Evolutionary conservation across 1,139 yeast species (phyloP), one percentile per base, ranked within the genome.

Genomic region (Taphrina communis): DNA sequence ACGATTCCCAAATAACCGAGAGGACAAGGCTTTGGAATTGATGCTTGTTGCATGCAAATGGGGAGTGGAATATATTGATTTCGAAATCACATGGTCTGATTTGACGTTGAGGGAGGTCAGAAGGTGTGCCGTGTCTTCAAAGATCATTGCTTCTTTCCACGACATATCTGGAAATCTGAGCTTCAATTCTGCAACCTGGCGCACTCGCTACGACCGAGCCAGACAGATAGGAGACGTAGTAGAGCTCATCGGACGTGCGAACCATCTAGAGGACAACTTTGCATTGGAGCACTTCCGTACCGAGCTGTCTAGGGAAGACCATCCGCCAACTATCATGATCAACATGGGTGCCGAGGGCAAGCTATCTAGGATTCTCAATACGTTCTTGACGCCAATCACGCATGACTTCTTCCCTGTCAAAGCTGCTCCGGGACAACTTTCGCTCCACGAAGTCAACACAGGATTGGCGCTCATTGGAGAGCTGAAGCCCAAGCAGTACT

Each of bases 231-330:
- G 88, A 71, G 97, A 93, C 74, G 78, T 90, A 66, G 84, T 91
- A 70, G 92, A 92, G 78, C 87, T 94, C 76, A 96, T 93, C 62
- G 97, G 97, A 36, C 81, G 82, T 68, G 97, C 97, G 8, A 76
- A 79, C 1, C 74, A 79, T 0, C 82, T 90, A 74, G 79, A 80
- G 57, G 97, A 92, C 76, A 94, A 94, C 77, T 79, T 88, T 72
- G 80, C 79, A 1, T 81, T 93, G 71, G 97, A 91, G 76, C 77
- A 77, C 36, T 94, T 93, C 81, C 1, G 87, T 17, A 53, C 44
- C 35, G 86, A 75, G 78, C 80, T 77, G 65, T 73, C 76, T 11
- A 66, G 19, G 12, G 42, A 63, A 17, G 44, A 60, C 31, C 53
- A 72, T 12, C 82, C 83, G 72, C 97, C 97, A 3, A 81, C 93